Percentiles rank a stretch among this genome's conserved stretches.
phyloP scores from a whole-genome alignment of 1,139 yeast genomes.

The Sugiyamaella sp. region DNA sequence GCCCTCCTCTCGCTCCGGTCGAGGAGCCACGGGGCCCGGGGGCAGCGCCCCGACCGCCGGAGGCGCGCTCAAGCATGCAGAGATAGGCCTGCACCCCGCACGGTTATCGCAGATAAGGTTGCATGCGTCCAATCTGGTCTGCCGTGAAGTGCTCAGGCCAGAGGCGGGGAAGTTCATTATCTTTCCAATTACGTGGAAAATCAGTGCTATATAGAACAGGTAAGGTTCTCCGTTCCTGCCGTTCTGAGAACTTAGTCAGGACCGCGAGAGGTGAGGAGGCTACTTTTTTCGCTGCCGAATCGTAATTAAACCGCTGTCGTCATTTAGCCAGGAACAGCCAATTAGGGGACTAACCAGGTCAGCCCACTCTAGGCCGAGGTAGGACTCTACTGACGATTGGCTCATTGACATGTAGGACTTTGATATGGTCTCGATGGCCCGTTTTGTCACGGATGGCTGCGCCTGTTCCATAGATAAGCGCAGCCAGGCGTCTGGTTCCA shows the following conservation, averaged over 20 bases:
- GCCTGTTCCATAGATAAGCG: slow-evolving; percentile 22
- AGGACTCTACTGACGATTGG: slow-evolving; percentile 20
- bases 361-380: slow-evolving; percentile 26
- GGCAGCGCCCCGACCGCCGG: slow-evolving; percentile 14
- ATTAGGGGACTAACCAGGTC: background rate
- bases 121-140: too few relatives aligned
- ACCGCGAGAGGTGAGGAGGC: background rate
- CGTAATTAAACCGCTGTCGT: background rate
- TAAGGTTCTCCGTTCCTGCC: too few relatives aligned
- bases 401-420: slow-evolving; percentile 27
- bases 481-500: slow-evolving; percentile 22
- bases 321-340: slow-evolving; percentile 8
- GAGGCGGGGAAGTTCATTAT: too few relatives aligned
- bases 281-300: slow-evolving; percentile 11
- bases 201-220: too few relatives aligned
- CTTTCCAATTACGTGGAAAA: too few relatives aligned
- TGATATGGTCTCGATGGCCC: slow-evolving; percentile 24
- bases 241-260: too few relatives aligned
- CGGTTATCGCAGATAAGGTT: too few relatives aligned
- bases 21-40: slow-evolving; percentile 5
- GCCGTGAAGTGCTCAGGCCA: too few relatives aligned
- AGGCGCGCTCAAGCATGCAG: background rate
- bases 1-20: background rate
- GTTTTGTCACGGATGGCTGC: slow-evolving; percentile 14
- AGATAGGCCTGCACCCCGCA: too few relatives aligned